Evolutionary conservation across 1,284 basidiomycete genomes (phyloP).

Genomic region (Fomitiporia mediterranea): DNA sequence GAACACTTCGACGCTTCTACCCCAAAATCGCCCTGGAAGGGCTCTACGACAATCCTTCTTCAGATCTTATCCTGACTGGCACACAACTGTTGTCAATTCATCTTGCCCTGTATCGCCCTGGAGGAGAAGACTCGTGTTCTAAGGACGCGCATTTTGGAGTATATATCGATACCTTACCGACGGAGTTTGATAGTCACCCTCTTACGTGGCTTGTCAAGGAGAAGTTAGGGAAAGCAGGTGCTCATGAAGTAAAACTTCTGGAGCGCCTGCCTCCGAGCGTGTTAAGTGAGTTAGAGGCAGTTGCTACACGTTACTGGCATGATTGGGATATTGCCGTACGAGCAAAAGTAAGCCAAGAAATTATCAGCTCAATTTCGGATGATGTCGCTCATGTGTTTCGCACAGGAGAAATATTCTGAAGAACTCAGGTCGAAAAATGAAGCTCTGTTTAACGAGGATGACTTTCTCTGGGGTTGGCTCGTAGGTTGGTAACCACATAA

Average conservation of each 20-base stretch:
- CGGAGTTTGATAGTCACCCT: slow-evolving; percentile 68
- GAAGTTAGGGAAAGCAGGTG: slow-evolving; percentile 16
- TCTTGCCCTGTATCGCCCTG: slow-evolving; percentile 37
- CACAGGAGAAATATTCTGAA: slow-evolving; percentile 3
- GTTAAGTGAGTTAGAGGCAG: slow-evolving; percentile 39
- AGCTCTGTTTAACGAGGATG: slow-evolving; percentile 23
- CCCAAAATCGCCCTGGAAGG: slow-evolving; percentile 28
- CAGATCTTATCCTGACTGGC: slow-evolving; percentile 41
- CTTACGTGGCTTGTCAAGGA: slow-evolving; percentile 60
- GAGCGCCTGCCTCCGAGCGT: slow-evolving; percentile 48
- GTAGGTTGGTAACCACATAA: slow-evolving; percentile 58
- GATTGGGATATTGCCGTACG: slow-evolving; percentile 52
- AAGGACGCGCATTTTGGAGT: slow-evolving; percentile 61
- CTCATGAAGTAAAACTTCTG: slow-evolving; percentile 33
- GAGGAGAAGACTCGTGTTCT: slow-evolving; percentile 33
- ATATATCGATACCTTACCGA: slow-evolving; percentile 72
- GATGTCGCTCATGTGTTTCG: background rate
- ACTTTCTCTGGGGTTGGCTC: slow-evolving; percentile 84
- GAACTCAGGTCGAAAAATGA: background rate
- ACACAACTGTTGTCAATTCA: slow-evolving; percentile 50
- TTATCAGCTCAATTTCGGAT: background rate
- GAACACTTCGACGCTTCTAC: slow-evolving; percentile 56
- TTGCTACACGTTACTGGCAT: slow-evolving; percentile 48
- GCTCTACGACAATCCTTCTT: background rate
- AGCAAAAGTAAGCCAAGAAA: slow-evolving; percentile 40